Conservation (phyloP, 805 yeast genomes). For the Lachancea thermotolerans region DNA sequence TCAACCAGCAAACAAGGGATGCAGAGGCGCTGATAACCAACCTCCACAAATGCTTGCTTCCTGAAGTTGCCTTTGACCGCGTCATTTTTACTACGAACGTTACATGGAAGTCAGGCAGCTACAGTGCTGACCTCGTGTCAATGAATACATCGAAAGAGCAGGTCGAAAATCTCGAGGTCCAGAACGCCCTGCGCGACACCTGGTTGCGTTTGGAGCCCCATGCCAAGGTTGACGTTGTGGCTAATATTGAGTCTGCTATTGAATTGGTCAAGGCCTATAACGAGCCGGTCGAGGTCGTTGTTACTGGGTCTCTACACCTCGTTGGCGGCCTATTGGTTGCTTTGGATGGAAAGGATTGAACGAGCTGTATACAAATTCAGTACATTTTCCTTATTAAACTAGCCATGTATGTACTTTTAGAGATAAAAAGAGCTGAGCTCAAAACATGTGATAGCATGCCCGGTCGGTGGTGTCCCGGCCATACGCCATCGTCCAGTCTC, state of each 20-base stretch:
- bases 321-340: constrained; percentile 93
- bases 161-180: constrained; percentile 76
- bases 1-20: constrained; percentile 94
- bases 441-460: constrained; percentile 25
- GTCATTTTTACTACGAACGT: constrained; percentile 86
- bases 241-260: constrained; percentile 70
- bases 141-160: constrained; percentile 73
- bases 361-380: too few species aligned
- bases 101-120: constrained; percentile 80
- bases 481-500: constrained; percentile 58
- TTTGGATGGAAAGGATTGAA: constrained; percentile 42
- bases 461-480: constrained; percentile 61
- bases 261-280: constrained; percentile 38
- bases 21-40: constrained; percentile 55
- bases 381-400: too few species aligned
- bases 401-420: too few species aligned
- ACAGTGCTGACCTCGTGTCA: constrained; percentile 77
- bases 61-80: constrained; percentile 52
- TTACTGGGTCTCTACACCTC: constrained; percentile 87
- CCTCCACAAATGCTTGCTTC: constrained; percentile 40
- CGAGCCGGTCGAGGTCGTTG: constrained; percentile 62
- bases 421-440: too few species aligned
- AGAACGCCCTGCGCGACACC: constrained; percentile 59
- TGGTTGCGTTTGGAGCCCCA: constrained; percentile 54
- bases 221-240: constrained; percentile 47